A percentile compares a stretch with the other conserved stretches of the same genome.
Conservation (phyloP, 1,284 basidiomycete species). For the Marasmius tenuissimus region DNA sequence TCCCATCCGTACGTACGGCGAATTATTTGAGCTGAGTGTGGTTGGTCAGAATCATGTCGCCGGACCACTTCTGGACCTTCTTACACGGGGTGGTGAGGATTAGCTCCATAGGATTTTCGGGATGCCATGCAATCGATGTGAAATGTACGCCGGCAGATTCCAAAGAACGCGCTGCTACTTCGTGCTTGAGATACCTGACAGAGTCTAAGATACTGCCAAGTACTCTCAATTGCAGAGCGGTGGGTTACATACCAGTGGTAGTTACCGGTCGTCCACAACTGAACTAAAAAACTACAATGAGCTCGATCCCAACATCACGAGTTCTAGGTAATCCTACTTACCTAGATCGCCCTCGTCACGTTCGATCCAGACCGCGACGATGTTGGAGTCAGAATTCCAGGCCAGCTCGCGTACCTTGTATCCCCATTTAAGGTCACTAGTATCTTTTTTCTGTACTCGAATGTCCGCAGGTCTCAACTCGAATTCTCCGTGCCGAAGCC, state of each 20-base stretch:
- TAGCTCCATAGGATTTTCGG: conserved; percentile 73
- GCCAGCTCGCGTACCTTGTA: conserved; percentile 74
- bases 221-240: not conserved
- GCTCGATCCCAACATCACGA: not conserved
- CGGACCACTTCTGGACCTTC: conserved; percentile 22
- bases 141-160: conserved; percentile 47
- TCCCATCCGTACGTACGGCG: conserved; percentile 78
- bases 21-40: conserved; percentile 48
- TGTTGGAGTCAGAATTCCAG: conserved; percentile 90
- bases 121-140: conserved; percentile 82
- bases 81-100: conserved; percentile 69
- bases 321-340: conserved; percentile 33
- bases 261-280: conserved; percentile 94
- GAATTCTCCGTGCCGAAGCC: conserved; percentile 90
- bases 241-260: conserved; percentile 78
- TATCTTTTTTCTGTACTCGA: conserved; percentile 25
- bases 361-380: conserved; percentile 86
- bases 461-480: conserved; percentile 45
- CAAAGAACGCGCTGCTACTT: conserved; percentile 55
- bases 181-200: conserved; percentile 87
- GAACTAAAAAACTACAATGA: conserved; percentile 51
- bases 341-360: conserved; percentile 63
- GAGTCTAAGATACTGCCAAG: conserved; percentile 8
- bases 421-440: conserved; percentile 43
- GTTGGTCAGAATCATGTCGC: not conserved